Evolutionary conservation across 257 asterid genomes (phyloP), one percentile per base, ranked within the genome.

Genomic region (Forsythia viridissima): DNA sequence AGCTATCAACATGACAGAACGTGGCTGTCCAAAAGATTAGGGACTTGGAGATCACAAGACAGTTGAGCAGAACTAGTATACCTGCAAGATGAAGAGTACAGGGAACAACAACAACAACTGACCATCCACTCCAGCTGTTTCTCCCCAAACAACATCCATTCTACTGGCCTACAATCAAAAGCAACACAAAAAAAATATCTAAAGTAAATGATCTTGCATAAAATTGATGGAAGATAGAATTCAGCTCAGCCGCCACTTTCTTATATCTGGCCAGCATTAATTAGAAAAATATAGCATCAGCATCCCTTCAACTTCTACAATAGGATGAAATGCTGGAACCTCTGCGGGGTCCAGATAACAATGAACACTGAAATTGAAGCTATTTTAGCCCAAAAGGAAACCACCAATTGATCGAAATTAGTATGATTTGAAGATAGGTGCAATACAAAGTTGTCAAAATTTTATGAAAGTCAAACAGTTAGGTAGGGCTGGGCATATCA

Each of bases 101-200:
- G 93, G 94, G 83, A 87, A 92, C 42, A 94, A 81, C 79, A 91
- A 74, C 90, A 90, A 83, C 73, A 94, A 80, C 86, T 94, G 98
- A 59, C 98, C 98, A 82, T 87, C 92, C 71, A 94, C 98, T 81
- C 98, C 98, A 77, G 98, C 94, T 37, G 98, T 93, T 84, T 94
- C 98, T 79, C 98, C 98, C 96, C 98, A 94, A 52, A 94, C 98
- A 77, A 94, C 97, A 82, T 94, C 98, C 98, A 93, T 94, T 86
- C 98, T 90, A 75, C 95, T 86, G 79, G 97, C 98, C 98, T 94
- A 72, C 74, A 91, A 68, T 73, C 57, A 79, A 75, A 76, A 57
- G 77, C n/a, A 73, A 71, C 24, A 71, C 5, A 18, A 46, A 71
- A 13, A 71, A 42, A 71, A 69, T n/a, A 18, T 48, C 55, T 4